phyloP scores from a whole-genome alignment of 2,329 filamentous ascomycete genomes.

The Colletotrichum eremochloae region DNA sequence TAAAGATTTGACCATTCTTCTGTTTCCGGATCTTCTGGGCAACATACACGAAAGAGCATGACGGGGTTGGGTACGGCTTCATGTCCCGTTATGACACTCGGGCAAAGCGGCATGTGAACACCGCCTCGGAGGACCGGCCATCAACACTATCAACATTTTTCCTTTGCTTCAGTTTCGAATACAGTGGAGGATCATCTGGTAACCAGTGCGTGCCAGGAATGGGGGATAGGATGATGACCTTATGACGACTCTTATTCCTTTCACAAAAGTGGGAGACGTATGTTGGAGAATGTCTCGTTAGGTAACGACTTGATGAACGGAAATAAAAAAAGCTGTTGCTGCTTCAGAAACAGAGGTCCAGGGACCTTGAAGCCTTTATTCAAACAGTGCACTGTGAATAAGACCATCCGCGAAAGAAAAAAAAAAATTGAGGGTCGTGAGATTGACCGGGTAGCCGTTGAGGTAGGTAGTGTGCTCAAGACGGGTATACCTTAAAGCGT shows the following conservation, averaged over 20 bases:
- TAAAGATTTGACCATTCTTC: slow-evolving; percentile 36
- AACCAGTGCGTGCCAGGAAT: slow-evolving; percentile 42
- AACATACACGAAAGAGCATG: slow-evolving; percentile 40
- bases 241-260: slow-evolving; percentile 47
- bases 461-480: too few species aligned
- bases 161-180: slow-evolving; percentile 37
- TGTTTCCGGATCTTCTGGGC: slow-evolving; percentile 37
- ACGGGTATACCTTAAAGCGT: neutral
- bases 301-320: slow-evolving; percentile 57
- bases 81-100: slow-evolving; percentile 39
- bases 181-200: slow-evolving; percentile 28
- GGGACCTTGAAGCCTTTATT: too few species aligned
- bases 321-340: slow-evolving; percentile 55
- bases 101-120: slow-evolving; percentile 19
- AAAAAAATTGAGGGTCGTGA: too few species aligned
- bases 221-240: slow-evolving; percentile 49
- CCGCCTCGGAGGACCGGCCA: slow-evolving; percentile 23
- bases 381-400: neutral
- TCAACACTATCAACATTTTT: slow-evolving; percentile 38
- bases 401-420: neutral
- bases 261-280: slow-evolving; percentile 56
- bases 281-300: slow-evolving; percentile 54
- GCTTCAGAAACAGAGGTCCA: slow-evolving; percentile 15
- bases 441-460: neutral
- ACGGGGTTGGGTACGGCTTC: slow-evolving; percentile 12